Base-by-base conservation (phyloP, 345 rosid genomes). In the Melaleuca alternifolia region DNA sequence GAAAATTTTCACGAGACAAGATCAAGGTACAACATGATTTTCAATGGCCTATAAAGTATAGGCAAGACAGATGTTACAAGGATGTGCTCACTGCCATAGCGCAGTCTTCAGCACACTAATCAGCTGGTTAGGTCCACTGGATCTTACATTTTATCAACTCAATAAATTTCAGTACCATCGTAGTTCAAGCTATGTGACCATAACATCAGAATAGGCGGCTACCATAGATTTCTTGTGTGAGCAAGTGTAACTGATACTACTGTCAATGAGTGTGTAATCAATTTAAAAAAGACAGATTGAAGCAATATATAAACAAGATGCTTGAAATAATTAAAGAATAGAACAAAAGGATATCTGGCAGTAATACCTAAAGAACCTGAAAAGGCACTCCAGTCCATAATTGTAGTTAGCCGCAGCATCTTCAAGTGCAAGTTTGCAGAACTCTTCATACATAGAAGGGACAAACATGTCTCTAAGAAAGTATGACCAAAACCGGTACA, bases 401-500 rank as follows among this genome's bases (percentile, higher is more conserved):
- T 92, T 83, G 91, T 97, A 97, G 92, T 89, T 92, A 56, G 92
- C 94, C 85, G 95, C 93, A 50, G 98, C 96, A 91, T 97, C 99
- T 89, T 97, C 99, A 62, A 93, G 91, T 48, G 99, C 98, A 86
- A 92, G 86, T 91, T 93, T 96, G 89, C 86, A 91, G 91, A 97
- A 97, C 88, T 97, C 99, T 50, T 95, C 92, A 90, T 97, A 97
- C 95, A 97, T 94, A 48, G 98, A 92, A 65, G 92, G 93, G 50
- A 93, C 93, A 92, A 95, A 94, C 85, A 91, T 87, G 50, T 94
- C 94, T 91, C 99, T 92, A 71, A 97, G 97, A 91, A 97, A 96
- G 91, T 93, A 97, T 24, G 99, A 94, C 99, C 99, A 97, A 89
- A 96, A 97, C 84, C 99, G 92, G 89, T 95, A 97, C 71, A 97